Base-by-base conservation (phyloP, 23 red algal genomes). In the Gracilaria gracilis region DNA sequence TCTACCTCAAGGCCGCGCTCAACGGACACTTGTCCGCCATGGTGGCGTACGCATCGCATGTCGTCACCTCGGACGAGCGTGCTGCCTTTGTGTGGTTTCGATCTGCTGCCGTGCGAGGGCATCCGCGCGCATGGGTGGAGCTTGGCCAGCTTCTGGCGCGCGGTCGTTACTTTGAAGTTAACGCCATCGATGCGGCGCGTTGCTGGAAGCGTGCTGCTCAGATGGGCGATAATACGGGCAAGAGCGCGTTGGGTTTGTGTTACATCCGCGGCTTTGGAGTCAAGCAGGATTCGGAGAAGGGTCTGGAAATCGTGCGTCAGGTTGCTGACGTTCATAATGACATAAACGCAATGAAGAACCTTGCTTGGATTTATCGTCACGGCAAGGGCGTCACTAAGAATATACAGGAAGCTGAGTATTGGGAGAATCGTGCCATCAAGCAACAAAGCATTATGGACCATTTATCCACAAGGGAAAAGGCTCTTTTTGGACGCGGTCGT, bases 71-170 rank as follows among this genome's bases (percentile, higher is more conserved):
- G 48, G 86, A 89, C 24, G 86, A 89, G 57, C 69, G 72, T 20
- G 86, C 86, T 36, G 86, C 86, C 7, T 89, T 89, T 66, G 86
- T 89, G 44, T 89, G 86, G 86, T 89, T 89, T 89, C 86, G 73
- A 37, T 69, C 86, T 20, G 86, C 86, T 20, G 86, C 86, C 23
- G 86, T 78, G 53, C 86, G 86, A 20, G 86, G 86, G 19, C 64
- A 89, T 75, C 70, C 86, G 28, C 69, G 86, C 13, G 86, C 86
- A 1, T 89, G 86, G 86, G 71, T 53, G 13, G 86, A 89, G 75
- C 75, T 89, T 2, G 86, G 86, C 6, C 86, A 89, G 86, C 57
- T 89, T 27, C 51, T 89, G 0, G 86, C 86, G 51, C 86, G 86
- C 8, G 86, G 86, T 19, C 69, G 86, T 37, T 89, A 89, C 37